Percentiles rank a stretch among this genome's conserved stretches.
These are phyloP conservation scores for Neobulgaria alba DNA, from an alignment of 2,329 filamentous ascomycete genomes.

Conservation along the genomic window DNA sequence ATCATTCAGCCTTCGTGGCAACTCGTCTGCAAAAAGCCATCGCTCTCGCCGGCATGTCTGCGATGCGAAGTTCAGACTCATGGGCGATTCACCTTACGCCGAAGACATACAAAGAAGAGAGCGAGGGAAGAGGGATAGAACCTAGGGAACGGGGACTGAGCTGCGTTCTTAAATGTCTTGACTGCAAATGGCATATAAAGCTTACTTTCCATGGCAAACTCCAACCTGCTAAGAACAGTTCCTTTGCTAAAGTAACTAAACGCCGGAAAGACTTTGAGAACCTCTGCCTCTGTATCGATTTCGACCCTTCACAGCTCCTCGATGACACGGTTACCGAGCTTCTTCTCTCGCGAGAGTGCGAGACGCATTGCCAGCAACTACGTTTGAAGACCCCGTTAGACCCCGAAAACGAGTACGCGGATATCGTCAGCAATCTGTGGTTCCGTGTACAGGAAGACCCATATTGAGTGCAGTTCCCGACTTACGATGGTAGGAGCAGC, in stretches of 20 bases:
- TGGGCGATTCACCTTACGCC: constrained; percentile 4
- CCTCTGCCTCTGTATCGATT: constrained; percentile 17
- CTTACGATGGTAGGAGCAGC: constrained; percentile 8
- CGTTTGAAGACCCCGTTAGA: constrained; percentile 9
- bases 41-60: constrained; percentile 2
- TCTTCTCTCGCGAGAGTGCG: no score
- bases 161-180: constrained; percentile 4
- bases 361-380: constrained; percentile 8
- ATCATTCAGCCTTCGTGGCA: background rate
- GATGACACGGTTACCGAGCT: constrained; percentile 15
- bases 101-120: constrained; percentile 10
- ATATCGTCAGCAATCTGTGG: constrained; percentile 11
- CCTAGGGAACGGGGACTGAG: constrained; percentile 2
- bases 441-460: constrained; percentile 13
- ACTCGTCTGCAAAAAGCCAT: constrained; percentile 4
- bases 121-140: constrained; percentile 4
- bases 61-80: constrained; percentile 3
- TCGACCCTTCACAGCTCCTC: constrained; percentile 9
- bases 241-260: constrained; percentile 7
- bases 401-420: constrained; percentile 12
- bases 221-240: constrained; percentile 10
- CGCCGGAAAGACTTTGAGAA: constrained; percentile 11
- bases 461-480: constrained; percentile 10
- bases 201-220: constrained; percentile 13
- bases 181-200: constrained; percentile 14